These are phyloP conservation scores for Cryphonectria carpinicola DNA, from an alignment of 2,329 filamentous ascomycete species.

Conservation along the genomic window DNA sequence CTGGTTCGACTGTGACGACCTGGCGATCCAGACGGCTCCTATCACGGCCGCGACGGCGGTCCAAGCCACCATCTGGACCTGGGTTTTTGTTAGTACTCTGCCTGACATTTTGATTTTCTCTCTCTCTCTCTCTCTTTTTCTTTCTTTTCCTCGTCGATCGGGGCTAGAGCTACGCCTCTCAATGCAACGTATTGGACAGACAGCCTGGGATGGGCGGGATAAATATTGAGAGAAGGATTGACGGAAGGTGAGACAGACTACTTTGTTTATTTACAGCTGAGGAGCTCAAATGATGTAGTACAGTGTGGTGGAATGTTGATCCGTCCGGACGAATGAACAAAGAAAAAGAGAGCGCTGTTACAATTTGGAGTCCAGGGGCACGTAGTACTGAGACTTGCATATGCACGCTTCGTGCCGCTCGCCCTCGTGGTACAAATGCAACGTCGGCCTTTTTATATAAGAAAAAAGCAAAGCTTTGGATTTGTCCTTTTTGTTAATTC, in stretches of 20 bases:
- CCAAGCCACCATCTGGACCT: conserved; percentile 1
- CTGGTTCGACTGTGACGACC: not conserved
- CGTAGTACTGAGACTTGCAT: not conserved
- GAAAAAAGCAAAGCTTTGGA: not conserved
- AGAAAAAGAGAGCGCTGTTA: not conserved
- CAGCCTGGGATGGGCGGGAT: not conserved
- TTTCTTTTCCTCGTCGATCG: not conserved
- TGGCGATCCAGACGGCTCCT: conserved; percentile 7
- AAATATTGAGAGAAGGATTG: not conserved
- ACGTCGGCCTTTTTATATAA: not conserved
- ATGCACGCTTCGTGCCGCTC: not conserved
- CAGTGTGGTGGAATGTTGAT: not conserved
- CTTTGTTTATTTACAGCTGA: not conserved
- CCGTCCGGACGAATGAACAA: not conserved
- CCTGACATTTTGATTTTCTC: not conserved
- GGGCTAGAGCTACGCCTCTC: not conserved
- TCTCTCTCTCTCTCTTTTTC: not conserved
- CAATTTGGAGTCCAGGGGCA: not conserved
- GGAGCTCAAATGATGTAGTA: not conserved
- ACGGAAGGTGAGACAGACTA: not conserved
- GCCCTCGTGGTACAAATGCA: not conserved
- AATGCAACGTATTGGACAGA: not conserved
- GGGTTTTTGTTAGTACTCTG: not conserved
- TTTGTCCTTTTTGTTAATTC: not conserved
- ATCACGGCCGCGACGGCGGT: conserved; percentile 2